phyloP scores from a whole-genome alignment of 306 rosid species.

The Datisca glomerata region DNA sequence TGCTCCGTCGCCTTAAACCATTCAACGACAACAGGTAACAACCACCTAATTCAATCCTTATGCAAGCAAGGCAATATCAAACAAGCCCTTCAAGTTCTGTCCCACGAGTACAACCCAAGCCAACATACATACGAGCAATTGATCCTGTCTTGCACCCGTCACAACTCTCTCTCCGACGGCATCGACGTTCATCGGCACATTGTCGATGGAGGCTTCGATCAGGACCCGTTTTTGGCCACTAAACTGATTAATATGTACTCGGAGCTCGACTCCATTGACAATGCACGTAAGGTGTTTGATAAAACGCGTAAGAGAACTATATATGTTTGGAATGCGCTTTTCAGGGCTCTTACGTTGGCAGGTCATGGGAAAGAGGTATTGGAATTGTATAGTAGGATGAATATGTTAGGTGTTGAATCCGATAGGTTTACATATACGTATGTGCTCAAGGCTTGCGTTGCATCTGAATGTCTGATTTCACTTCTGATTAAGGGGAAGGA shows the following conservation, averaged over 20 bases:
- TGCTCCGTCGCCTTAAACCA: constrained; percentile 35
- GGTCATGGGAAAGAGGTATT: constrained; percentile 60
- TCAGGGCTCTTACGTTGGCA: constrained; percentile 58
- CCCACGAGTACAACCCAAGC: constrained; percentile 49
- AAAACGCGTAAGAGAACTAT: constrained; percentile 57
- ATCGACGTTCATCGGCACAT: constrained; percentile 45
- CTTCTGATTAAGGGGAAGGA: constrained; percentile 66
- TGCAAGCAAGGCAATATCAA: constrained; percentile 66
- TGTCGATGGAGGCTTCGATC: constrained; percentile 38
- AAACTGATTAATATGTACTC: constrained; percentile 79
- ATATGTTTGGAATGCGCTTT: constrained; percentile 82
- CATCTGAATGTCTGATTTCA: constrained; percentile 34
- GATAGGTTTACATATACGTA: constrained; percentile 77
- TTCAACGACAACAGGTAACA: constrained; percentile 23
- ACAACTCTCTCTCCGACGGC: constrained; percentile 53
- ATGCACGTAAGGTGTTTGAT: constrained; percentile 64
- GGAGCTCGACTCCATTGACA: constrained; percentile 50
- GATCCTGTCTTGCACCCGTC: constrained; percentile 50
- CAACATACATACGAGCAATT: constrained; percentile 66
- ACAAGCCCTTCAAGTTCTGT: constrained; percentile 56
- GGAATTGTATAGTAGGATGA: constrained; percentile 57
- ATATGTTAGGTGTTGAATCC: constrained; percentile 33
- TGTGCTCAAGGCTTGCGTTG: constrained; percentile 79
- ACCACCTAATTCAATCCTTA: constrained; percentile 57
- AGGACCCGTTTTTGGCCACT: constrained; percentile 78